Conservation (phyloP, 2,329 filamentous ascomycete genomes). For the Sporothrix inflata region DNA sequence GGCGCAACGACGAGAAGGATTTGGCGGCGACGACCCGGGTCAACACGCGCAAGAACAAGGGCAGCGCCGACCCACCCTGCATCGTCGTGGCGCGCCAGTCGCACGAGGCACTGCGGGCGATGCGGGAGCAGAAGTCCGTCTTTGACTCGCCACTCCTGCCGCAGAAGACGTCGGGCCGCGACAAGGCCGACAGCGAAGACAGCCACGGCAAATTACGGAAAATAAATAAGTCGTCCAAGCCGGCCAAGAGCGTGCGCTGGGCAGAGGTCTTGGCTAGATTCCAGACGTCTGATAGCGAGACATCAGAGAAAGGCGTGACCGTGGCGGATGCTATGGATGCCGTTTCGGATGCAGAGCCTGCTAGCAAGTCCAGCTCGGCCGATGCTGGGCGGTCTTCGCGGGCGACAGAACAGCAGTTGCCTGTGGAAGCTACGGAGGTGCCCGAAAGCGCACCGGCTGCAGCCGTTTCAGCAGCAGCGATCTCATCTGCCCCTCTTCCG, state of each 20-base stretch:
- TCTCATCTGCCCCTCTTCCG: neutral
- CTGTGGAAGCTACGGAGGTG: neutral
- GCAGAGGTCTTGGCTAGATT: slow-evolving; percentile 40
- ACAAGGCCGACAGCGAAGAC: neutral
- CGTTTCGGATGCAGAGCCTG: neutral
- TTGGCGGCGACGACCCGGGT: slow-evolving; percentile 47
- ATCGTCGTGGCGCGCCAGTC: slow-evolving; percentile 39
- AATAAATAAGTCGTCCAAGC: slow-evolving; percentile 25
- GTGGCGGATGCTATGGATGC: neutral
- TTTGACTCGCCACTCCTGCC: slow-evolving; percentile 35
- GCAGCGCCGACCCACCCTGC: slow-evolving; percentile 41
- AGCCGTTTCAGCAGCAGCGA: neutral
- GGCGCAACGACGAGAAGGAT: slow-evolving; percentile 47
- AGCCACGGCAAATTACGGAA: slow-evolving; percentile 1
- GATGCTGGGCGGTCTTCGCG: neutral
- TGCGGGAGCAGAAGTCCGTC: slow-evolving; percentile 38
- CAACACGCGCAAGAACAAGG: slow-evolving; percentile 54
- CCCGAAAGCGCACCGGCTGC: neutral
- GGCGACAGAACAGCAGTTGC: neutral
- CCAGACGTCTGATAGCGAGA: slow-evolving; percentile 33
- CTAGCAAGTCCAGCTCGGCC: neutral
- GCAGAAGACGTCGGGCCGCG: slow-evolving; percentile 3
- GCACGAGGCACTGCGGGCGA: slow-evolving; percentile 37
- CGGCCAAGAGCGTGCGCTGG: slow-evolving; percentile 42
- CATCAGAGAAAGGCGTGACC: neutral